Conservation (phyloP, 73 alveolate genomes). For the Paraurostyla sp. region DNA sequence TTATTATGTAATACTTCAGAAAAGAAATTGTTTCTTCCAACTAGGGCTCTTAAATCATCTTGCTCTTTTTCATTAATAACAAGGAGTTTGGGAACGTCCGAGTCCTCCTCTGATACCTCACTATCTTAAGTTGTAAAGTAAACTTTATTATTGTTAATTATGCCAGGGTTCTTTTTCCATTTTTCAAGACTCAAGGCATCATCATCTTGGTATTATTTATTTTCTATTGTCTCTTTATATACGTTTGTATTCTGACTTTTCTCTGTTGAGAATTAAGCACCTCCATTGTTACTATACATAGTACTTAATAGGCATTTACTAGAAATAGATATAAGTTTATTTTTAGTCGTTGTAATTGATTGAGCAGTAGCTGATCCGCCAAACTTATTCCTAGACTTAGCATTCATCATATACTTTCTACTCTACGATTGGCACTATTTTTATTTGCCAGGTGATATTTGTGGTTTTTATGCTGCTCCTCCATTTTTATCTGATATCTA, state of each 20-base stretch:
- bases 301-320: constrained; percentile 12
- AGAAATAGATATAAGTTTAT: neutral
- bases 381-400: constrained; percentile 13
- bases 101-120: neutral
- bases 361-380: neutral
- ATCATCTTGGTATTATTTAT: neutral
- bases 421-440: constrained; percentile 15
- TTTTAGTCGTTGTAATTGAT: neutral
- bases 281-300: neutral
- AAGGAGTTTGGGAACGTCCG: neutral
- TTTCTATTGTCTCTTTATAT: neutral
- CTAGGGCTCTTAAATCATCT: neutral
- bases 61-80: neutral
- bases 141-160: neutral
- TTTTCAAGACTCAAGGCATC: neutral
- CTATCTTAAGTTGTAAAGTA: constrained; percentile 12
- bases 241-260: neutral
- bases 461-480: too few species aligned
- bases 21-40: constrained; percentile 4
- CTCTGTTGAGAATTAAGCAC: neutral
- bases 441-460: too few species aligned
- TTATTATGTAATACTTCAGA: constrained; percentile 35
- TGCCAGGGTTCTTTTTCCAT: too few species aligned
- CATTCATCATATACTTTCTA: neutral
- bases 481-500: too few species aligned